phyloP scores from a whole-genome alignment of 441 rosid species.

The Pelargonium citronellum region DNA sequence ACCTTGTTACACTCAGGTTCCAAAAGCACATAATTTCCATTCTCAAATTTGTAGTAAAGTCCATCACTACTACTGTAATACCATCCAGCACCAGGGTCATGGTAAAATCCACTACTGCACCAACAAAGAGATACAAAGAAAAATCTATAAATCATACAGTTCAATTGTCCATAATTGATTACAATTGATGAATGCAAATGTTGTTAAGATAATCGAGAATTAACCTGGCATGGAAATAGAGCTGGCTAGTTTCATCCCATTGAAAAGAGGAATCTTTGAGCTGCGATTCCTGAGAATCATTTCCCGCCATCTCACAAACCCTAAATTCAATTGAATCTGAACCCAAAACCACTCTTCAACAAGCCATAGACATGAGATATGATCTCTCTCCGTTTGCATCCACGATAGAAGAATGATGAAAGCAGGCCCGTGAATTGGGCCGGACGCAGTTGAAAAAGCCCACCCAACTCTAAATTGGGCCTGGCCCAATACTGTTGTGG shows the following conservation, averaged over 20 bases:
- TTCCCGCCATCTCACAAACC: conserved; percentile 25
- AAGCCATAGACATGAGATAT: background rate
- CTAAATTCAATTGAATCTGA: background rate
- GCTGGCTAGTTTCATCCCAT: conserved; percentile 63
- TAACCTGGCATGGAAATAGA: conserved; percentile 71
- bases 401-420: too few relatives aligned
- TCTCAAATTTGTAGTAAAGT: conserved; percentile 65
- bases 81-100: conserved; percentile 81
- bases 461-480: too few relatives aligned
- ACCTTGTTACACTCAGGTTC: conserved; percentile 35
- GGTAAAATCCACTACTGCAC: conserved; percentile 81
- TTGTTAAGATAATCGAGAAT: background rate
- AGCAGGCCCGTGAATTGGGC: too few relatives aligned
- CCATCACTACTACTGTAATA: conserved; percentile 76
- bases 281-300: conserved; percentile 27
- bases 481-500: too few relatives aligned
- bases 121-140: conserved; percentile 8
- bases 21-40: conserved; percentile 64
- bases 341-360: background rate
- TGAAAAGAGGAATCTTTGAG: conserved; percentile 40
- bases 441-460: too few relatives aligned
- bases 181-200: background rate
- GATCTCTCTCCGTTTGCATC: background rate
- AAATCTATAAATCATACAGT: background rate
- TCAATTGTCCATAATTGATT: background rate